These are phyloP conservation scores for Cordyceps militaris DNA, from an alignment of 2,329 filamentous ascomycete species.

Conservation along the genomic window DNA sequence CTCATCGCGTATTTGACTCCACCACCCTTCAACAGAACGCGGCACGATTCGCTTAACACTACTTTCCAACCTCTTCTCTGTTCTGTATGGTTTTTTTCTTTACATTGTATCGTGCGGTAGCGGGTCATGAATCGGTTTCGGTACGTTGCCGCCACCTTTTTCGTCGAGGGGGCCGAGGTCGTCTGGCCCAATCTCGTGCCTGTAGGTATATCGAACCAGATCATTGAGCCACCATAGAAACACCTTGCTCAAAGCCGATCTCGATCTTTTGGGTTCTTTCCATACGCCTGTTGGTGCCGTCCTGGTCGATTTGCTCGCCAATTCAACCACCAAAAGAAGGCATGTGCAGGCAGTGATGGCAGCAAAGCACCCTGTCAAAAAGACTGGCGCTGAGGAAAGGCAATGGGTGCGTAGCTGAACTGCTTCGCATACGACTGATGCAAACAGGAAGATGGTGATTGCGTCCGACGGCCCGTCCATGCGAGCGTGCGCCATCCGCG, in stretches of 20 bases:
- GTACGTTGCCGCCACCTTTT: not conserved
- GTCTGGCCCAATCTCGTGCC: not conserved
- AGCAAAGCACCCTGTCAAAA: not conserved
- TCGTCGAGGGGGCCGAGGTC: slow-evolving; percentile 3
- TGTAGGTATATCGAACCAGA: slow-evolving; percentile 2
- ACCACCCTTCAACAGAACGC: too few relatives aligned
- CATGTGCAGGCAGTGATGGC: not conserved
- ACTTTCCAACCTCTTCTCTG: not conserved
- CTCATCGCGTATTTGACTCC: too few relatives aligned
- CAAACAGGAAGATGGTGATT: not conserved
- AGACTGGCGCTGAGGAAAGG: not conserved
- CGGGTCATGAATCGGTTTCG: not conserved
- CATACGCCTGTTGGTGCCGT: too few relatives aligned
- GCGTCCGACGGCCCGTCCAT: not conserved
- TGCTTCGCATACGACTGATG: not conserved
- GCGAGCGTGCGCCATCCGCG: not conserved
- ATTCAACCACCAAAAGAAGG: not conserved
- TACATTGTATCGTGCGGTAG: not conserved
- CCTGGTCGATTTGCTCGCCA: not conserved
- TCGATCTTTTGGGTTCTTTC: not conserved
- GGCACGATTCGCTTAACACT: too few relatives aligned
- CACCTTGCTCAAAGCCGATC: not conserved
- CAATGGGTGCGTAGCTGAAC: slow-evolving; percentile 4
- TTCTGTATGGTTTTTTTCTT: not conserved
- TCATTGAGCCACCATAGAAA: slow-evolving; percentile 10